Conservation (phyloP, 176 grass and related monocot species). For the Carex parvula region DNA sequence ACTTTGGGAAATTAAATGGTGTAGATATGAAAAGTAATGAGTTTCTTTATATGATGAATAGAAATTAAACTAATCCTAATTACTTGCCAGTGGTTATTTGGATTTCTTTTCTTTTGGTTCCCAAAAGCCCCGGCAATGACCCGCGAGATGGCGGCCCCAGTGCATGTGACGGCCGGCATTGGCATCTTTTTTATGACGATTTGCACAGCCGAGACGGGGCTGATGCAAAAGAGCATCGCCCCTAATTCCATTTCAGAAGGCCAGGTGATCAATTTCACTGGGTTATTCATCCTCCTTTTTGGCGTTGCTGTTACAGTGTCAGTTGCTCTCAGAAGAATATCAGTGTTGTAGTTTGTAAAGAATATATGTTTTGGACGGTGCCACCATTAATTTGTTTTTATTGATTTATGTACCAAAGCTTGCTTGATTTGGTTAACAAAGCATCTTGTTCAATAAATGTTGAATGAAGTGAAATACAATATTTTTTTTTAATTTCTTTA, state of each 20-base stretch:
- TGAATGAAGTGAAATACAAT: neutral
- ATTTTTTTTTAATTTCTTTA: neutral
- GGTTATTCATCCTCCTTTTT: slow-evolving; percentile 77
- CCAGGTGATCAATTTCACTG: slow-evolving; percentile 77
- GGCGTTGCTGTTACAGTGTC: slow-evolving; percentile 45
- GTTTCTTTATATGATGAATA: too few relatives aligned
- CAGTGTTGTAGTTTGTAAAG: slow-evolving; percentile 15
- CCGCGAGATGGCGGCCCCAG: slow-evolving; percentile 19
- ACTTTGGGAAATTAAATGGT: too few relatives aligned
- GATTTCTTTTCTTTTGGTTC: slow-evolving; percentile 69
- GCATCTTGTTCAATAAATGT: neutral
- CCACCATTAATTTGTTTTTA: neutral
- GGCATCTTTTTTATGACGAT: slow-evolving; percentile 72
- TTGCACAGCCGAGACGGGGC: slow-evolving; percentile 73
- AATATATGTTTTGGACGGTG: slow-evolving; percentile 5
- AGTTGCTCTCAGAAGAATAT: slow-evolving; percentile 44
- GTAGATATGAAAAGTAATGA: too few relatives aligned
- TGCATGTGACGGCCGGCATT: slow-evolving; percentile 50
- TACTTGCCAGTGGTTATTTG: slow-evolving; percentile 69
- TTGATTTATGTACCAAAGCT: neutral
- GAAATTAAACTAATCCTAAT: neutral
- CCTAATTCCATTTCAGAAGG: slow-evolving; percentile 38
- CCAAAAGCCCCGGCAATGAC: slow-evolving; percentile 15
- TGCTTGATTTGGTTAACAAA: neutral
- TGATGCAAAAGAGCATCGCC: slow-evolving; percentile 56